Evolutionary conservation across 2,329 filamentous ascomycete genomes (phyloP).

Genomic region (Stagonosporopsis vannaccii): DNA sequence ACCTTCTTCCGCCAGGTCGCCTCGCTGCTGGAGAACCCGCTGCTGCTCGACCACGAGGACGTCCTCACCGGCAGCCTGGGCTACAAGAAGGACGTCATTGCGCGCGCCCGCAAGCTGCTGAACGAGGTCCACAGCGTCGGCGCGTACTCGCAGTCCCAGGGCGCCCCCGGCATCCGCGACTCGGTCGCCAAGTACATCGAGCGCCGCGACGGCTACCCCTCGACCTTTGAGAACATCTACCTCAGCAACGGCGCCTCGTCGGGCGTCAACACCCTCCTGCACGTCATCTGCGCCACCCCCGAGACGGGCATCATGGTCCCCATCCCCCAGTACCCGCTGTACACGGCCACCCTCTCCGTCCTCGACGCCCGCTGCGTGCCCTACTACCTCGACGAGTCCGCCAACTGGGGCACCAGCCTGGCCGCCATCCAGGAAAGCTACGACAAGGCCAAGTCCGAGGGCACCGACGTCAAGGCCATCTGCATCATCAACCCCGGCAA

Average conservation of each 20-base stretch:
- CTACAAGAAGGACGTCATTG: slow-evolving; percentile 90
- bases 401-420: slow-evolving; percentile 87
- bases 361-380: slow-evolving; percentile 88
- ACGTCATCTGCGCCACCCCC: slow-evolving; percentile 81
- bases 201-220: slow-evolving; percentile 86
- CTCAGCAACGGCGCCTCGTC: slow-evolving; percentile 91
- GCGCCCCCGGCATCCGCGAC: slow-evolving; percentile 83
- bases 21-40: slow-evolving; percentile 89
- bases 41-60: slow-evolving; percentile 81
- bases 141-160: slow-evolving; percentile 94
- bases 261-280: slow-evolving; percentile 91
- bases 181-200: slow-evolving; percentile 94
- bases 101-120: slow-evolving; percentile 80
- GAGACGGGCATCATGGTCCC: slow-evolving; percentile 87
- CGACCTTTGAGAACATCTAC: slow-evolving; percentile 83
- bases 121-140: slow-evolving; percentile 88
- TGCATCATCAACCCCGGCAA: slow-evolving; percentile 99
- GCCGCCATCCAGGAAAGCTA: slow-evolving; percentile 77
- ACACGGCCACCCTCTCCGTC: slow-evolving; percentile 89
- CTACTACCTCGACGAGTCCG: slow-evolving; percentile 89
- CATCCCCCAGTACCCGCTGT: slow-evolving; percentile 97
- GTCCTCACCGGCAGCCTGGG: slow-evolving; percentile 77
- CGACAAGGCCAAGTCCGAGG: slow-evolving; percentile 75
- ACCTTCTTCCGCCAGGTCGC: slow-evolving; percentile 98
- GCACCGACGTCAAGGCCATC: slow-evolving; percentile 88